Conservation (phyloP, 139 green algal genomes). For the Ettlia oleoabundans region DNA sequence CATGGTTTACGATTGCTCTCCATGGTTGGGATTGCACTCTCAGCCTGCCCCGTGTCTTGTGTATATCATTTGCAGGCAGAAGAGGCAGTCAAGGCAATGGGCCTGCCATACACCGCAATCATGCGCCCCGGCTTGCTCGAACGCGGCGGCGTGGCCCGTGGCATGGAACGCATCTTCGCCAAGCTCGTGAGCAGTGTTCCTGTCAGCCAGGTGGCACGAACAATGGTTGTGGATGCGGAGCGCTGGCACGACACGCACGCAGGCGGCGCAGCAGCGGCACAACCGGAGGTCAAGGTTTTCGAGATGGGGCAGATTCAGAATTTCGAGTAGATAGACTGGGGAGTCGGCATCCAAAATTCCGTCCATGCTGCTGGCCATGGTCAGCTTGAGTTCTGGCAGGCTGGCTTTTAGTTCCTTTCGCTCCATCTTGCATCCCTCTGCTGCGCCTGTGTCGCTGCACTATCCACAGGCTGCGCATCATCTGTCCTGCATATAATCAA, state of each 20-base stretch:
- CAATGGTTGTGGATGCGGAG: conserved; percentile 28
- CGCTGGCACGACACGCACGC: not conserved
- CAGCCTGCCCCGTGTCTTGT: no score
- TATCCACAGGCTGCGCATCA: no score
- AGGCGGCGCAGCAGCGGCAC: not conserved
- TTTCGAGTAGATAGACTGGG: not conserved
- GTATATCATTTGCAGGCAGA: no score
- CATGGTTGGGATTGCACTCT: not conserved
- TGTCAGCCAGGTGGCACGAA: conserved; percentile 11
- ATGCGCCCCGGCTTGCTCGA: conserved; percentile 42
- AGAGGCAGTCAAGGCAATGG: conserved; percentile 29
- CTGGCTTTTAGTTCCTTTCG: no score
- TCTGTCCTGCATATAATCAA: no score
- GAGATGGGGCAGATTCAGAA: conserved; percentile 28
- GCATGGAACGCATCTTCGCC: conserved; percentile 1
- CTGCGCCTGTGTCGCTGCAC: no score
- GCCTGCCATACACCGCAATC: conserved; percentile 28
- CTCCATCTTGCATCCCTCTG: no score
- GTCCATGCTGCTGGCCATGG: not conserved
- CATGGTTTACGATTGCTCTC: no score
- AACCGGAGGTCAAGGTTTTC: conserved; percentile 3
- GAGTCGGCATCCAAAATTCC: not conserved
- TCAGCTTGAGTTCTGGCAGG: not conserved
- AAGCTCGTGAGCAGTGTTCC: conserved; percentile 1
- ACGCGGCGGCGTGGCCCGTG: conserved; percentile 9